Base-by-base conservation (phyloP, 495 filamentous ascomycete genomes). In the Astrocystis sublimbata region DNA sequence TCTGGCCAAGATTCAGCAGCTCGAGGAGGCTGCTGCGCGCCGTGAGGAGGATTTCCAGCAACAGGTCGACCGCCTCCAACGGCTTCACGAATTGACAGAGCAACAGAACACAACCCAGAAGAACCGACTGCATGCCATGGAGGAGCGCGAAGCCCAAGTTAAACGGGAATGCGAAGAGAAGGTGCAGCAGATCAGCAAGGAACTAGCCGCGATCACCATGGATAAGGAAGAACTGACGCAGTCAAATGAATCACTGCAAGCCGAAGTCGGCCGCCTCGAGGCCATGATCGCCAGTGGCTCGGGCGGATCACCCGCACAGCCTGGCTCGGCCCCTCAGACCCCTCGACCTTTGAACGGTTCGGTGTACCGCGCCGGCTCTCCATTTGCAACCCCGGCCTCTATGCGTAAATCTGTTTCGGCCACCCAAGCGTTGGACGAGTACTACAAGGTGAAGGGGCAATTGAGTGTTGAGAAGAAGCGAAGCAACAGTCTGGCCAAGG, bases 81-180 rank as follows among this genome's bases (percentile, higher is more conserved):
- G 96, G 42, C 81, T 99, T 30, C 89, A 92, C 7, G 87, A 96
- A 60, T 79, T 99, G 49, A 92, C 93, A 65, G 85, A 90, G 46
- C 89, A 94, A 63, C 87, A 91, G 36, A 90, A 91, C 0, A 81
- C 89, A 50, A 94, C 90, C 0, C 87, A 93, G 58, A 89, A 87
- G 68, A 84, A 88, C 57, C 85, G 93, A 31, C 82, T 94, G 7
- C 88, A 92, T 66, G 92, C 97, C 56, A 87, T 96, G 42, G 88
- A 96, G 67, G 76, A 86, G 5, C 75, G 86, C 10, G 71, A 96
- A 40, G 91, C 96, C 55, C 86, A 90, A 58, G 84, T 88, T 13
- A 90, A 88, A 70, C 90, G 96, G 41, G 88, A 92, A 66, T 87
- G 88, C 6, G 89, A 91, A 19, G 88, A 90, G 35, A 90, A 96